Evolutionary conservation across 257 asterid species (phyloP).

Genomic region (Ophiorrhiza pumila): DNA sequence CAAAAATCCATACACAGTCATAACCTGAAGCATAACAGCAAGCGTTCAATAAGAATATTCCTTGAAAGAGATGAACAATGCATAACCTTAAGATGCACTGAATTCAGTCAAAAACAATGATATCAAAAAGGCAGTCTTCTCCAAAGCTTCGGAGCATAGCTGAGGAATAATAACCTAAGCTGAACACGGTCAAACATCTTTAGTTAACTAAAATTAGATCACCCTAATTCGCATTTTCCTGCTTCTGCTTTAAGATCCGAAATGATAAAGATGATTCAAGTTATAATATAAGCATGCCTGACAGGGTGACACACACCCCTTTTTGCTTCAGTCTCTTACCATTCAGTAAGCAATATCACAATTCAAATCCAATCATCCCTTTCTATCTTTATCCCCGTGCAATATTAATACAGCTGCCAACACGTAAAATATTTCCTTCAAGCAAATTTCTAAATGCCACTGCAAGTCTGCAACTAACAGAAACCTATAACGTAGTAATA

Average conservation of each 20-base stretch:
- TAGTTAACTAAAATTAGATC: neutral
- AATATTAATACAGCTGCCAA: neutral
- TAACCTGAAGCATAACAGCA: constrained; percentile 2
- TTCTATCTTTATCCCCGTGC: neutral
- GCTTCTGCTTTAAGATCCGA: neutral
- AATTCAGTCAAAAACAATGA: neutral
- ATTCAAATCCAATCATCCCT: neutral
- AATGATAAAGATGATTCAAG: neutral
- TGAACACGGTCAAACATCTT: neutral
- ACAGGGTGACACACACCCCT: neutral
- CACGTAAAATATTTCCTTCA: neutral
- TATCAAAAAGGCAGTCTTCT: neutral
- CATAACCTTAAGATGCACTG: neutral
- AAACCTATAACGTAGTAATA: too few species aligned
- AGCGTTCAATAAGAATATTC: neutral
- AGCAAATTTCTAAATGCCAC: neutral
- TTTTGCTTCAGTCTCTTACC: neutral
- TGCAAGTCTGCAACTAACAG: neutral
- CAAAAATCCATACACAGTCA: constrained; percentile 44
- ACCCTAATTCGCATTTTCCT: neutral
- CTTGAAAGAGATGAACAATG: neutral
- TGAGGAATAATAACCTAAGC: neutral
- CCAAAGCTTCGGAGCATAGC: neutral
- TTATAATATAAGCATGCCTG: neutral
- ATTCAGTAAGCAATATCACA: neutral